Evolutionary conservation across 1,284 basidiomycete species (phyloP), one percentile per base, ranked within the genome.

Genomic region (Pseudozyma sp.): DNA sequence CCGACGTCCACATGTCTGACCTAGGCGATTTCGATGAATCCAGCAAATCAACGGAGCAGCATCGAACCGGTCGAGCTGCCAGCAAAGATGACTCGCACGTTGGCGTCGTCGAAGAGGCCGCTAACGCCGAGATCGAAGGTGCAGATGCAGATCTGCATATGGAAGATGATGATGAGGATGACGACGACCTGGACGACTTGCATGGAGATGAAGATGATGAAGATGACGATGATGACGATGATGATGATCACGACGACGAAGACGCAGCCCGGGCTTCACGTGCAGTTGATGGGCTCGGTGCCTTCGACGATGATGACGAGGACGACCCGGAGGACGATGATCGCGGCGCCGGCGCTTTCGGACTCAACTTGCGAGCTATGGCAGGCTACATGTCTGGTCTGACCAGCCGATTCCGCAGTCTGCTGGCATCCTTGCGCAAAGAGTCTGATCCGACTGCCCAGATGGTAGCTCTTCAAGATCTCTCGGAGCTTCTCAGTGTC

Each of bases 401-500:
- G 21, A 68, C 72, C 7, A 59, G 57, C 31, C 68, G 78, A 11
- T 83, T 83, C 63, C 78, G 78, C 38, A 54, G 50, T 14, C 70
- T 83, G 11, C 76, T 84, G 21, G 45, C 71, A 5, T 75, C 77
- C 5, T 62, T 85, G 43, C 77, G 77, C 40, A 59, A 67, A 50
- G 58, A 75, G 19, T 48, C 67, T 16, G 77, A 85, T 91, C 92
- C 70, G 0, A 92, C 91, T 31, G 91, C 93, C 50, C 90, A 97
- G 54, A 87, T 95, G 53, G 74, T 82, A 5, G 94, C 95, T 3
- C 88, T 99, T 14, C 94, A 97, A 83, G 96, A 99, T 83, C 90
- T 97, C 59, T 94, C 93, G 84, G 97, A 99, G 84, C 86, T 97
- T 48, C 90, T 99, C 60, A 93, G 93, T 72, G 95, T 99, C 86